Evolutionary conservation across 371 early-diverging fungal genomes (phyloP).

Genomic region (Zopfochytrium polystomum): DNA sequence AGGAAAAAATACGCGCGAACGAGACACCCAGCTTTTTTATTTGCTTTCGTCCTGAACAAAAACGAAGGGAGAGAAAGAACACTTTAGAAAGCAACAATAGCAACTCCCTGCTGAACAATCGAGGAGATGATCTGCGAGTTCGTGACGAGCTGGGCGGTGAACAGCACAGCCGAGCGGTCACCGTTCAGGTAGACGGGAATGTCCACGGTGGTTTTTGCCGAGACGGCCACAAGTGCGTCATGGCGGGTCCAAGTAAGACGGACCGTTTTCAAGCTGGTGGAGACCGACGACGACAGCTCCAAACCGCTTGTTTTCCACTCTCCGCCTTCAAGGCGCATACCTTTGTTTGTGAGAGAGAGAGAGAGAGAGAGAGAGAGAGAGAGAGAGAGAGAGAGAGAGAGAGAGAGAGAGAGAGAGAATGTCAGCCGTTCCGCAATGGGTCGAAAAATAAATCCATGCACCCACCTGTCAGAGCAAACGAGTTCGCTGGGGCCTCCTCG

Average conservation of each 20-base stretch:
- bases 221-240: constrained; percentile 2
- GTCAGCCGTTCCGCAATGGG: neutral
- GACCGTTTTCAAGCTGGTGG: constrained; percentile 54
- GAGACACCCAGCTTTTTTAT: no score
- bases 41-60: no score
- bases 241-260: constrained; percentile 21
- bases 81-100: constrained; percentile 53
- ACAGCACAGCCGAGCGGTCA: constrained; percentile 74
- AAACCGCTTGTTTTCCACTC: constrained; percentile 52
- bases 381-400: constrained; percentile 17
- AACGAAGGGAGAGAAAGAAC: no score
- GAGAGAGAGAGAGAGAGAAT: neutral
- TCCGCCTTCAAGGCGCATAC: constrained; percentile 69
- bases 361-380: constrained; percentile 45
- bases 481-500: neutral
- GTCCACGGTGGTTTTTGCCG: constrained; percentile 17
- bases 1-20: no score
- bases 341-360: constrained; percentile 25
- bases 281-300: constrained; percentile 50
- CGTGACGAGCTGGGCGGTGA: constrained; percentile 54
- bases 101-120: constrained; percentile 71
- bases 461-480: constrained; percentile 16
- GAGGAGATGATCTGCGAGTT: constrained; percentile 12
- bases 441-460: neutral
- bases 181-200: constrained; percentile 84